Percentiles rank a stretch among this genome's conserved stretches.
Conservation (phyloP, 345 rosid genomes). For the Alliaria petiolata region DNA sequence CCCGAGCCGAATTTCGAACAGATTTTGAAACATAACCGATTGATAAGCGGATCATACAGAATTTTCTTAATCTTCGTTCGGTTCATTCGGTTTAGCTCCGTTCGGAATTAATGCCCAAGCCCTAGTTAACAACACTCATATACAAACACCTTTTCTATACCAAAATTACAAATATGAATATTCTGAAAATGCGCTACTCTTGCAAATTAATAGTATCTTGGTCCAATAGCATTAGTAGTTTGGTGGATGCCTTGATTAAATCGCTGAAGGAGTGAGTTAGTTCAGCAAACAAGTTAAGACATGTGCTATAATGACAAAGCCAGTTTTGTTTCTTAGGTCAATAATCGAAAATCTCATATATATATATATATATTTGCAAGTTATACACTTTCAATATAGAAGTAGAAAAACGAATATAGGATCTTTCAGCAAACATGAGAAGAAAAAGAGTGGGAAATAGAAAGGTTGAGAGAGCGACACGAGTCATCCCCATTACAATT, state of each 20-base stretch:
- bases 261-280: not conserved
- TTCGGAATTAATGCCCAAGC: not conserved
- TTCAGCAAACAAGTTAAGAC: not conserved
- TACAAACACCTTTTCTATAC: not conserved
- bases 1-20: too few relatives aligned
- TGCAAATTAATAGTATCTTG: not conserved
- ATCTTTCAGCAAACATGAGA: slow-evolving; percentile 3
- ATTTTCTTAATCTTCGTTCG: too few relatives aligned
- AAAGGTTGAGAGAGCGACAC: slow-evolving; percentile 74
- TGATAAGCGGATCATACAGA: too few relatives aligned
- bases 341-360: not conserved
- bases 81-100: not conserved
- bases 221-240: not conserved
- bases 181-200: not conserved
- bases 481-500: slow-evolving; percentile 69
- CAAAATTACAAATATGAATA: not conserved
- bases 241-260: too few relatives aligned
- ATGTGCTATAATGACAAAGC: not conserved
- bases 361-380: not conserved
- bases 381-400: not conserved
- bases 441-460: slow-evolving; percentile 18
- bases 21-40: too few relatives aligned
- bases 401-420: slow-evolving; percentile 1
- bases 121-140: too few relatives aligned
- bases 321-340: not conserved